Evolutionary conservation across 257 asterid species (phyloP).

Genomic region (Solanum boliviense): DNA sequence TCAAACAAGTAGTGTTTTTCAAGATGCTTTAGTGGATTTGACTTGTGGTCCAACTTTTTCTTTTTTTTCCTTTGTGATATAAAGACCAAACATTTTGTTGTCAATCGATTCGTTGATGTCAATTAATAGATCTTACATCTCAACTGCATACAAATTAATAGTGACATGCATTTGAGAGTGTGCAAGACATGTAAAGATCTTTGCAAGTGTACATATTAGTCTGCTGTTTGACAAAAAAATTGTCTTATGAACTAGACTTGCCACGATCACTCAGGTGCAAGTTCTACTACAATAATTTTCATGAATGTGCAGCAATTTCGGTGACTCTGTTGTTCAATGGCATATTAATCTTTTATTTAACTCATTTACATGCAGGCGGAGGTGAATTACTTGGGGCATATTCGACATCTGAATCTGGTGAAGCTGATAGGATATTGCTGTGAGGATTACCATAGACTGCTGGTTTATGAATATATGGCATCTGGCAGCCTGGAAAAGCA

Average conservation of each 20-base stretch:
- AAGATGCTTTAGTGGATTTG: not conserved
- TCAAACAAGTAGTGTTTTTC: not conserved
- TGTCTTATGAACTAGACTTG: not conserved
- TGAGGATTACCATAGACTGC: slow-evolving; percentile 70
- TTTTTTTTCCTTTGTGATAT: not conserved
- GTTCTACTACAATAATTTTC: not conserved
- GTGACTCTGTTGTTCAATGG: not conserved
- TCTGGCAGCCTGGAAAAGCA: slow-evolving; percentile 91
- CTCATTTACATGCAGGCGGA: slow-evolving; percentile 58
- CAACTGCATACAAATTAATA: not conserved
- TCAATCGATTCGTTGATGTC: not conserved
- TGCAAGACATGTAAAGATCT: not conserved
- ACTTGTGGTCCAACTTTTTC: not conserved
- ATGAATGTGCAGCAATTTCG: not conserved
- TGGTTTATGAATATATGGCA: slow-evolving; percentile 94
- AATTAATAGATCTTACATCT: not conserved
- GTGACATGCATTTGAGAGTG: not conserved
- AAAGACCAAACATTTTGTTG: not conserved
- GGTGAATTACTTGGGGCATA: slow-evolving; percentile 84
- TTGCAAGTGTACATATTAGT: not conserved
- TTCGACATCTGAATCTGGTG: slow-evolving; percentile 76
- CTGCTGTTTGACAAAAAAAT: not conserved
- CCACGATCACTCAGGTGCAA: not conserved
- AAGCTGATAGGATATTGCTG: slow-evolving; percentile 88
- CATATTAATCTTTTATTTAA: not conserved